Evolutionary conservation across 2,329 filamentous ascomycete genomes (phyloP).

Genomic region (Cladophialophora yegresii): DNA sequence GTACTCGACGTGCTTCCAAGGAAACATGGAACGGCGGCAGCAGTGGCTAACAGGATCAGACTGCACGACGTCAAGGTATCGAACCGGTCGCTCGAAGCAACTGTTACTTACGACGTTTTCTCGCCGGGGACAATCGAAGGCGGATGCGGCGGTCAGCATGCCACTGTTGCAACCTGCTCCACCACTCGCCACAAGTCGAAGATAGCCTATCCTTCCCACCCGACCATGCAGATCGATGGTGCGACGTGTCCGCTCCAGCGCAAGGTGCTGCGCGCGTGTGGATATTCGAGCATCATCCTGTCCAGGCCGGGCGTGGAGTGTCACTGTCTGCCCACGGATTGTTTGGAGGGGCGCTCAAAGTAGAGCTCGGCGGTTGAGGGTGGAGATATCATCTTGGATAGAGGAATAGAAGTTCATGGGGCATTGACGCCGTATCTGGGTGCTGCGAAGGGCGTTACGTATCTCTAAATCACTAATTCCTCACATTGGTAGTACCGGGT

Average conservation of each 20-base stretch:
- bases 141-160: not conserved
- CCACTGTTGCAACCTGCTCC: not conserved
- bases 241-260: conserved; percentile 6
- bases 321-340: not conserved
- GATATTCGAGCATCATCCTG: conserved; percentile 17
- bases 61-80: conserved; percentile 5
- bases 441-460: not conserved
- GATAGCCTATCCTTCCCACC: conserved; percentile 15
- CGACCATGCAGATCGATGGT: conserved; percentile 19
- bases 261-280: conserved; percentile 17
- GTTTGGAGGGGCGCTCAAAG: not conserved
- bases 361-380: not conserved
- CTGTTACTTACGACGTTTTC: not conserved
- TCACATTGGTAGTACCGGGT: too few species aligned
- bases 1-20: not conserved
- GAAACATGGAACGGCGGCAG: not conserved
- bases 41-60: not conserved
- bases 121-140: not conserved
- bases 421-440: not conserved
- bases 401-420: not conserved
- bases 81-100: not conserved
- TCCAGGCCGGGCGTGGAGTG: conserved; percentile 11
- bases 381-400: not conserved
- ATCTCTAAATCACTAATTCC: not conserved
- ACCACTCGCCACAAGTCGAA: not conserved